These are phyloP conservation scores for Trametes punicea DNA, from an alignment of 768 basidiomycete species.

Conservation along the genomic window DNA sequence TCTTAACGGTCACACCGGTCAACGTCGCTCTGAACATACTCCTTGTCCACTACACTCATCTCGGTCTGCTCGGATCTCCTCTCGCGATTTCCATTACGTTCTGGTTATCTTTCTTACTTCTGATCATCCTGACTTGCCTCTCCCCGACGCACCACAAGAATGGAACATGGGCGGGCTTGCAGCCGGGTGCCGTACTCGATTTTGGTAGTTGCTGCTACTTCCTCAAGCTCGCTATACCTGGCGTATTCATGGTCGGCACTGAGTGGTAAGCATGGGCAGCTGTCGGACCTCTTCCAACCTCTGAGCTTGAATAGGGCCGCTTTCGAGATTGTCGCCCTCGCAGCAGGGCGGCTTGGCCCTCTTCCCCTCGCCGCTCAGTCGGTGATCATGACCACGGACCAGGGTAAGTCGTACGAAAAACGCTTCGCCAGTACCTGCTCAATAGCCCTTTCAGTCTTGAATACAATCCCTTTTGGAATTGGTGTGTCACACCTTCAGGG, in stretches of 20 bases:
- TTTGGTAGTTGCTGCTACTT: constrained; percentile 50
- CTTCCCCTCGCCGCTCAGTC: constrained; percentile 71
- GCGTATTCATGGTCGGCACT: constrained; percentile 75
- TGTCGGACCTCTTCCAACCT: background rate
- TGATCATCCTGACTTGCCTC: constrained; percentile 46
- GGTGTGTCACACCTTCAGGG: constrained; percentile 30
- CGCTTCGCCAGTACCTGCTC: background rate
- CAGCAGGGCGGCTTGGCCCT: constrained; percentile 68
- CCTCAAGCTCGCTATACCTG: constrained; percentile 67
- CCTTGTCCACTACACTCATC: constrained; percentile 60
- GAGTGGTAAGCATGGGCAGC: constrained; percentile 56
- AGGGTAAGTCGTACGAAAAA: constrained; percentile 41
- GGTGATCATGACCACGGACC: constrained; percentile 78
- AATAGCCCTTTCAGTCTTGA: constrained; percentile 44
- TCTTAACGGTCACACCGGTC: constrained; percentile 61
- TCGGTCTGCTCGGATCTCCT: constrained; percentile 66
- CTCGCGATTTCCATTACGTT: constrained; percentile 66
- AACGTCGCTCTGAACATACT: constrained; percentile 58
- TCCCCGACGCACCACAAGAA: constrained; percentile 55
- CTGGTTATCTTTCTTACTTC: constrained; percentile 60
- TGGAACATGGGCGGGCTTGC: constrained; percentile 62
- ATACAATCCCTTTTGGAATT: constrained; percentile 74
- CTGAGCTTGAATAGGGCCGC: constrained; percentile 51
- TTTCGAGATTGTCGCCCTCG: constrained; percentile 78
- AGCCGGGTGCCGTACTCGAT: constrained; percentile 44